Conservation (phyloP, 257 asterid species). For the Jacaranda mimosifolia region DNA sequence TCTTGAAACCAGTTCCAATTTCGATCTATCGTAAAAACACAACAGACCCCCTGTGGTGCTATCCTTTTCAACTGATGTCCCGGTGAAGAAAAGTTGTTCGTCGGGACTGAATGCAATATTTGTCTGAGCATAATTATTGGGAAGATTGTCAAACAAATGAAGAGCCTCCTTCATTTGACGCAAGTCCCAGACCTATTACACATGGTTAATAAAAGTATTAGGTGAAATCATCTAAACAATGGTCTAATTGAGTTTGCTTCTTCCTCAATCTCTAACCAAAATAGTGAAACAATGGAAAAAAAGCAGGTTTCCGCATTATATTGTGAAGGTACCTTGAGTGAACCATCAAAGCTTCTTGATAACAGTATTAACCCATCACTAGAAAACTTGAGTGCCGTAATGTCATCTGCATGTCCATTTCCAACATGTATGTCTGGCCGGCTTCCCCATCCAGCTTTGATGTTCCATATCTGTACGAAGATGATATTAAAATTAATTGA, state of each 20-base stretch:
- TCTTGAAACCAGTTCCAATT: slow-evolving; percentile 79
- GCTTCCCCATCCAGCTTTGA: slow-evolving; percentile 98
- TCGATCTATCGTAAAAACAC: slow-evolving; percentile 79
- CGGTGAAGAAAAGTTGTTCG: slow-evolving; percentile 84
- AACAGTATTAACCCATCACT: slow-evolving; percentile 78
- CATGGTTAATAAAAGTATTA: slow-evolving; percentile 26
- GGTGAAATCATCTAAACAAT: slow-evolving; percentile 9
- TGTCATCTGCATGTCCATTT: slow-evolving; percentile 82
- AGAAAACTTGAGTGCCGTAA: slow-evolving; percentile 85
- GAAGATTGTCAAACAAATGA: slow-evolving; percentile 74
- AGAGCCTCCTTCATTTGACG: slow-evolving; percentile 84
- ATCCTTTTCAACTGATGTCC: slow-evolving; percentile 82
- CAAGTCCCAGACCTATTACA: slow-evolving; percentile 86
- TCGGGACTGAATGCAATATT: slow-evolving; percentile 88
- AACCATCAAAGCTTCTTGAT: slow-evolving; percentile 93
- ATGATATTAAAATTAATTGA: background rate
- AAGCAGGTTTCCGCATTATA: slow-evolving; percentile 10
- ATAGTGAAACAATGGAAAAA: slow-evolving; percentile 9
- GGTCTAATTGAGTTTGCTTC: background rate
- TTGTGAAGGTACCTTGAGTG: slow-evolving; percentile 72
- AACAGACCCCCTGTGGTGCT: slow-evolving; percentile 85
- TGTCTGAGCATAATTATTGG: slow-evolving; percentile 91
- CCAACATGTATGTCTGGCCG: slow-evolving; percentile 75
- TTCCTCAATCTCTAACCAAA: background rate
- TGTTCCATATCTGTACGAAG: slow-evolving; percentile 80